A percentile compares a stretch with the other conserved stretches of the same genome.
Evolutionary conservation across 2,329 filamentous ascomycete genomes (phyloP).

Genomic region (Colletotrichum chrysophilum): DNA sequence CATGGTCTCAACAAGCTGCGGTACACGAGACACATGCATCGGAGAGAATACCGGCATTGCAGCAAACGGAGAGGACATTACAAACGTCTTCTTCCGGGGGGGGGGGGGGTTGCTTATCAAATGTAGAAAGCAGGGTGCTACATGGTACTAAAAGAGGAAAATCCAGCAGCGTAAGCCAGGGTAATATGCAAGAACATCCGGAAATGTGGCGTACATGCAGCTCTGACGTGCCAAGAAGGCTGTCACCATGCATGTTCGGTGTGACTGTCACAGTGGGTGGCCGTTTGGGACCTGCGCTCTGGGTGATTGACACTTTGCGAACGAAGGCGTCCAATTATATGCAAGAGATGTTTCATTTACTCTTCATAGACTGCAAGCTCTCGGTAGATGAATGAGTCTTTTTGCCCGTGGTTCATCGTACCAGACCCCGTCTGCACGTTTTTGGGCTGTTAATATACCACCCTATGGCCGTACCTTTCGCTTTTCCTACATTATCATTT

Average conservation of each 20-base stretch:
- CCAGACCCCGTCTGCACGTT: background rate
- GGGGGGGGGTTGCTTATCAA: background rate
- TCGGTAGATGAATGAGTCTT: background rate
- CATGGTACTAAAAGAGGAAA: background rate
- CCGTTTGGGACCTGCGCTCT: background rate
- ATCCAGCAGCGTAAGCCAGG: background rate
- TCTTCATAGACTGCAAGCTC: background rate
- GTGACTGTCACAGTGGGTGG: background rate
- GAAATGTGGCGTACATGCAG: background rate
- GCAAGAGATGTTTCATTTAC: background rate
- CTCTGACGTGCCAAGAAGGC: background rate
- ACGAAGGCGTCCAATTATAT: background rate
- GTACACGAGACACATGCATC: background rate
- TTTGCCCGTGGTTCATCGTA: background rate
- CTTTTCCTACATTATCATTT: background rate
- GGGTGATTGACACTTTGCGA: background rate
- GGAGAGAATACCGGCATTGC: background rate
- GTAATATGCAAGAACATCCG: background rate
- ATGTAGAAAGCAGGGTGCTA: background rate
- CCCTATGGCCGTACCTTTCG: background rate
- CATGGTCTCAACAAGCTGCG: background rate
- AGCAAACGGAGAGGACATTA: background rate
- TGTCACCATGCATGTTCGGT: background rate
- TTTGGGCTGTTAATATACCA: background rate
- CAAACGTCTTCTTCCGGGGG: background rate